Evolutionary conservation across 163 green algal species (phyloP).

Genomic region (Chlorella variabilis): DNA sequence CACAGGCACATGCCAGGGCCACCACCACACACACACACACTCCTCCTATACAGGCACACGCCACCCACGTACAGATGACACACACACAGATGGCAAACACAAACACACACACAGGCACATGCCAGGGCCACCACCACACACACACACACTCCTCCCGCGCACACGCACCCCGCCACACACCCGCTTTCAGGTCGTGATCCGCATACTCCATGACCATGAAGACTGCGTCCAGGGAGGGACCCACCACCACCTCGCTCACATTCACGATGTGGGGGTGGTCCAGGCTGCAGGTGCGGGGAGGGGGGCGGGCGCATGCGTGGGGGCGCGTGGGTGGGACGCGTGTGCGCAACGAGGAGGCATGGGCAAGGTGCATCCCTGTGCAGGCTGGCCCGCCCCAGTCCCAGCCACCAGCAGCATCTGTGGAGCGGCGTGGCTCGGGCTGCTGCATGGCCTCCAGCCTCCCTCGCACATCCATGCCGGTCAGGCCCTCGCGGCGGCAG

Average conservation of each 20-base stretch:
- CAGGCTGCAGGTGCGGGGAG: conserved; percentile 46
- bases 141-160: neutral
- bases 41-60: no score
- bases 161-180: neutral
- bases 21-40: neutral
- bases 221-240: conserved; percentile 67
- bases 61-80: no score
- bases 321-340: no score
- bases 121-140: neutral
- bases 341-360: no score
- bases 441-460: no score
- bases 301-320: neutral
- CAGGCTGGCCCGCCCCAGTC: no score
- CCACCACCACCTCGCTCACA: conserved; percentile 90
- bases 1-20: neutral
- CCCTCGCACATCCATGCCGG: no score
- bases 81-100: neutral
- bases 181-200: conserved; percentile 94
- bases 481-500: no score
- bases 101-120: no score
- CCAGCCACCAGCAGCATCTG: no score
- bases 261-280: conserved; percentile 95
- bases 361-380: no score
- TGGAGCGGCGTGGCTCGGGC: no score
- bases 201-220: conserved; percentile 99